Evolutionary conservation across 441 rosid species (phyloP).

Genomic region (Jatropha multifida): DNA sequence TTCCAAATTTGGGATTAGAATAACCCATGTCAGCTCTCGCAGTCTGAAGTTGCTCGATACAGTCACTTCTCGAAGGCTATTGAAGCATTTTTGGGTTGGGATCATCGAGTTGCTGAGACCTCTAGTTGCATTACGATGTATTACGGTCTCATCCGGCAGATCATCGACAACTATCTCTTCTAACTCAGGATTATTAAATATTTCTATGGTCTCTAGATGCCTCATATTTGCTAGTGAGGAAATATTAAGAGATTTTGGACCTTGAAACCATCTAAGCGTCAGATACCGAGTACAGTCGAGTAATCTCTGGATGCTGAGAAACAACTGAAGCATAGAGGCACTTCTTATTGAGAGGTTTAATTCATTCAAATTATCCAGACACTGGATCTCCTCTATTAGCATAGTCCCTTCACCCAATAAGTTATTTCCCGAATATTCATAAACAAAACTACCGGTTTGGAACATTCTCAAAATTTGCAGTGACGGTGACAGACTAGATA

Average conservation of each 20-base stretch:
- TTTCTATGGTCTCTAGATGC: not conserved
- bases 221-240: not conserved
- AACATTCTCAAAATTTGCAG: constrained; percentile 25
- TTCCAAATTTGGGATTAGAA: constrained; percentile 1
- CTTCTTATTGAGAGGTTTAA: not conserved
- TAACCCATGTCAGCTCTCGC: constrained; percentile 13
- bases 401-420: not conserved
- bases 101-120: not conserved
- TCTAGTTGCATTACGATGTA: not conserved
- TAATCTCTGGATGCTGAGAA: constrained; percentile 2
- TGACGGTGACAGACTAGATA: constrained; percentile 21
- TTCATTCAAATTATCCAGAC: constrained; percentile 21
- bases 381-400: constrained; percentile 21
- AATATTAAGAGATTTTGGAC: not conserved
- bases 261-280: not conserved
- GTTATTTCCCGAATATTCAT: not conserved
- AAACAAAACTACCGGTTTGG: not conserved
- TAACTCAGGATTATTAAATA: not conserved
- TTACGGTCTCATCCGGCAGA: not conserved
- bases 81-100: not conserved
- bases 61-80: not conserved
- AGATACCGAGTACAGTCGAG: not conserved
- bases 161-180: not conserved
- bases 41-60: not conserved
- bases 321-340: constrained; percentile 7